Percentiles rank a stretch among this genome's conserved stretches.
phyloP scores from a whole-genome alignment of 2,329 filamentous ascomycete genomes.

The Hortaea werneckii region DNA sequence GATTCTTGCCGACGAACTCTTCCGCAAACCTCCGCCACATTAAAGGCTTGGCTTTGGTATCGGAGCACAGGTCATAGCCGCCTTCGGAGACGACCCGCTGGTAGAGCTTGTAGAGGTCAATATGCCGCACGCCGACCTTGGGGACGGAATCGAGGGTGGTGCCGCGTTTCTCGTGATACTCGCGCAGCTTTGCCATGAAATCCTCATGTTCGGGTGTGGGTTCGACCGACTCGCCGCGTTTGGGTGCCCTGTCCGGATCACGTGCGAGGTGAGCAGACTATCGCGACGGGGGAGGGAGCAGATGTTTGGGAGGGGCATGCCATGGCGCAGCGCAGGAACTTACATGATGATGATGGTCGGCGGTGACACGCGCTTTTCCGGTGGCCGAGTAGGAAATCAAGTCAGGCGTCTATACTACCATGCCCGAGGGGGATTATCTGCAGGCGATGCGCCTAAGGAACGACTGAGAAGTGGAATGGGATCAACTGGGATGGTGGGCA shows the following conservation, averaged over 20 bases:
- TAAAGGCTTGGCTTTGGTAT: constrained; percentile 63
- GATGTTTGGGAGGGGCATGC: too few species aligned
- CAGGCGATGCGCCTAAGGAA: too few species aligned
- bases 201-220: constrained; percentile 58
- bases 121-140: constrained; percentile 64
- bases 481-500: too few species aligned
- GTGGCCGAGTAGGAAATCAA: too few species aligned
- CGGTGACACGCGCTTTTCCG: too few species aligned
- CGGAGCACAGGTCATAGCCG: constrained; percentile 70
- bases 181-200: constrained; percentile 63
- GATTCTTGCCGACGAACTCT: constrained; percentile 63
- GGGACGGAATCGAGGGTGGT: constrained; percentile 71
- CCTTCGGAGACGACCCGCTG: constrained; percentile 65
- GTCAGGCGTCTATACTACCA: too few species aligned
- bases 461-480: too few species aligned
- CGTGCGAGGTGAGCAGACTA: background rate
- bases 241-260: constrained; percentile 33
- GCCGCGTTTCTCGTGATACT: constrained; percentile 67
- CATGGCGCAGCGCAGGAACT: too few species aligned
- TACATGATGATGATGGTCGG: too few species aligned
- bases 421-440: too few species aligned
- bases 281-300: background rate
- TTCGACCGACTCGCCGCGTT: constrained; percentile 38
- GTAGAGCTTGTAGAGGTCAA: constrained; percentile 72
- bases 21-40: constrained; percentile 73